Evolutionary conservation across 306 rosid genomes (phyloP), one percentile per base, ranked within the genome.

Genomic region (Fagus crenata): DNA sequence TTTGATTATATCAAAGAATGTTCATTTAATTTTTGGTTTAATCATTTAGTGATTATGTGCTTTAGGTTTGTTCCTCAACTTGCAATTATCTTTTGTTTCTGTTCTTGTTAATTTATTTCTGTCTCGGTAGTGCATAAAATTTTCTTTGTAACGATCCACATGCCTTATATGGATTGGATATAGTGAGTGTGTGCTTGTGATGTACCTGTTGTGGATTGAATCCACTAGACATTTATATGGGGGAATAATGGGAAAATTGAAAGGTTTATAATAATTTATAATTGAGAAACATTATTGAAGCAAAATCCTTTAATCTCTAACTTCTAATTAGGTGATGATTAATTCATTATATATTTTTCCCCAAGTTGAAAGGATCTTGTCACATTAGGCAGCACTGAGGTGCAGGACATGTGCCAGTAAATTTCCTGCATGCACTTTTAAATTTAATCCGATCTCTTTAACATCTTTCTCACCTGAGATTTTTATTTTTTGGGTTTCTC

Each of bases 11-110:
- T 28, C 42, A 9, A 14, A 72, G 9, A 77, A 68, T 54, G 51
- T 58, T 31, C 43, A 49, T 13, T 49, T 75, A 69, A n/a, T 37
- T 63, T 4, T 61, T 53, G 74, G 49, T 28, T 33, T 72, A 64
- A 9, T 37, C 22, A 65, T 76, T 11, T 42, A 40, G 67, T 79
- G 53, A 41, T 77, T 55, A 68, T 75, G 61, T 76, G 4, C 46
- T 46, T 41, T 67, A n/a, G 46, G 73, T 49, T 67, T 63, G 73
- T 72, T 77, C 28, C 14, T 60, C 59, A 61, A 15, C 68, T 58
- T 53, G 42, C 71, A 58, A n/a, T 53, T 53, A 39, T 37, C 49
- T 7, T 7, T 65, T 37, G 13, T 39, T 39, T 65, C 49, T 65
- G 32, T 37, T 65, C 0, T 39, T 37, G 31, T 39, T 65, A 37